Evolutionary conservation across 306 rosid species (phyloP), one percentile per base, ranked within the genome.

Genomic region (Gynostemma pentaphyllum): DNA sequence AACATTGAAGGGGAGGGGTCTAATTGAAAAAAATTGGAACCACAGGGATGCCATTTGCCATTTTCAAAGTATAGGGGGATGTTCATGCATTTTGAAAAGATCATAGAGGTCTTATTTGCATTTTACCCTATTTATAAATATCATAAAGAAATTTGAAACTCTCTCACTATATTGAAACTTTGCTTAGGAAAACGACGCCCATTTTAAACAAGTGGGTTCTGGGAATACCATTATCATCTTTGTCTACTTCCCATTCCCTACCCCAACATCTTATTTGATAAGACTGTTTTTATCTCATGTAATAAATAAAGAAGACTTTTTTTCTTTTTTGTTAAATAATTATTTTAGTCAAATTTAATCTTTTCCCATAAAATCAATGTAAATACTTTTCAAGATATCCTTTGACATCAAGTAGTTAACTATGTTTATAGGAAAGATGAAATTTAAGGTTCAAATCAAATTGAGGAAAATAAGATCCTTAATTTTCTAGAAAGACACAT

Each of bases 121-220:
- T n/a, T n/a, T n/a, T n/a, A n/a, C n/a, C n/a, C n/a, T n/a, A n/a
- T n/a, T n/a, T n/a, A n/a, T n/a, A n/a, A n/a, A n/a, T n/a, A n/a
- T n/a, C n/a, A n/a, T n/a, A n/a, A n/a, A n/a, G n/a, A n/a, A n/a
- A n/a, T n/a, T n/a, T n/a, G n/a, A n/a, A n/a, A n/a, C n/a, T 47
- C 28, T 63, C 26, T 44, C 26, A 42, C 52, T 63, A 26, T 44
- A 8, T 57, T 14, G 28, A 18, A 57, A 45, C 48, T 48, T 56
- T 53, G 56, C 19, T 62, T 7, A 36, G 21, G 80, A 81, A 68
- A 77, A 77, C 68, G 82, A 74, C 80, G 60, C 26, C 65, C 95
- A 85, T 75, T 65, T 47, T 80, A 49, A 53, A 54, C 39, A 66
- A 72, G 87, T 85, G 97, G 97, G 87, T 48, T 75, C 73, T 49